Evolutionary conservation across 78 protist species (phyloP).

Genomic region (Planoprotostelium fungivorum): DNA sequence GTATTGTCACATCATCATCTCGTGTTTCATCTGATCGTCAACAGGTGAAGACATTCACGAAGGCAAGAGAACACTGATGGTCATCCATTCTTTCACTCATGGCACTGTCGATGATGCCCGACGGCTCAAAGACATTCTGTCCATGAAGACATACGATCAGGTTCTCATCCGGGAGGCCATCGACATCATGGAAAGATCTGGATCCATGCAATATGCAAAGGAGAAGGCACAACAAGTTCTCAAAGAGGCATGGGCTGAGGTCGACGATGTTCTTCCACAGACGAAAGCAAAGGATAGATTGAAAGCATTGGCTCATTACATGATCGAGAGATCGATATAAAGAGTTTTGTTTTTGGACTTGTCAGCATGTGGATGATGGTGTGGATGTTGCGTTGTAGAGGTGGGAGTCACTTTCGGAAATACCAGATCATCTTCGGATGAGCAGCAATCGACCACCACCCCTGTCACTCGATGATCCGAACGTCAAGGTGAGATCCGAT

Average conservation of each 20-base stretch:
- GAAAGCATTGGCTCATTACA: neutral
- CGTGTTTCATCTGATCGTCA: neutral
- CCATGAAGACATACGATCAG: conserved; percentile 6
- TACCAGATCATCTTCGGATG: too few relatives aligned
- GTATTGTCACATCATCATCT: too few relatives aligned
- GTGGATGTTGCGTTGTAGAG: too few relatives aligned
- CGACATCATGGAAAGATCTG: neutral
- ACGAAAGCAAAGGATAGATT: neutral
- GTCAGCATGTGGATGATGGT: too few relatives aligned
- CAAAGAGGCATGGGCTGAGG: conserved; percentile 1
- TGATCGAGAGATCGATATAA: neutral
- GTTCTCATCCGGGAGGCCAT: conserved; percentile 4
- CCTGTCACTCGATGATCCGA: too few relatives aligned
- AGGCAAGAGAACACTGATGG: conserved; percentile 6
- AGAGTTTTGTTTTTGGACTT: too few relatives aligned
- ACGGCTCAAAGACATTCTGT: neutral
- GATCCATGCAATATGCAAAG: neutral
- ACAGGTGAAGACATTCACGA: conserved; percentile 5
- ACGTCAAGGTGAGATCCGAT: too few relatives aligned
- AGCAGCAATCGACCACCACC: too few relatives aligned
- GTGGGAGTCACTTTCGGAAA: too few relatives aligned
- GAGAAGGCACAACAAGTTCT: neutral
- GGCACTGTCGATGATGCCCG: neutral
- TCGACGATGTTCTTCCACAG: neutral
- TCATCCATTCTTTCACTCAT: conserved; percentile 3